phyloP scores from a whole-genome alignment of 75 land plant species.

The Sequoiadendron giganteum region DNA sequence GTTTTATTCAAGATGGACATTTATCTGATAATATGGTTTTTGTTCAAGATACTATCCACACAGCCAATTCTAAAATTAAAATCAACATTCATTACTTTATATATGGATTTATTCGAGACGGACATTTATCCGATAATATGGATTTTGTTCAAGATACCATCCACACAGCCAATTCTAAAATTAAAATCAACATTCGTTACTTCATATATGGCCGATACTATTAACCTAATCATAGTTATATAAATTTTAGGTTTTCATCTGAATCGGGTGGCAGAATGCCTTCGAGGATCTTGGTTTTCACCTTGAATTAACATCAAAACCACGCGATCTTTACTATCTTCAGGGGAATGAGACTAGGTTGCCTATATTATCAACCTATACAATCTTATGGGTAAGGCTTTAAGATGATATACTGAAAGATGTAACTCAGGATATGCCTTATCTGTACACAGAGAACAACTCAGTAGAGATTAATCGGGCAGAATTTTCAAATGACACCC shows the following conservation, averaged over 20 bases:
- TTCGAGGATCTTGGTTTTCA: neutral
- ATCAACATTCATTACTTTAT: neutral
- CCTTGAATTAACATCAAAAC: neutral
- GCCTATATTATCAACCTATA: neutral
- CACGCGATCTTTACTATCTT: neutral
- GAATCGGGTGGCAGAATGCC: neutral
- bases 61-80: neutral
- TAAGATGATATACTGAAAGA: neutral
- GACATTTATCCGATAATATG: neutral
- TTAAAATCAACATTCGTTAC: neutral
- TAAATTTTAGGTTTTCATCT: neutral
- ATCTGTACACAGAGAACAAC: neutral
- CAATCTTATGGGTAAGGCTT: neutral
- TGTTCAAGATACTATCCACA: neutral
- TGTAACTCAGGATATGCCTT: neutral
- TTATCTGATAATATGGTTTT: neutral
- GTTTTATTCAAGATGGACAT: neutral
- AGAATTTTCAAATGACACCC: neutral
- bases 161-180: neutral
- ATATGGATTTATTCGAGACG: neutral
- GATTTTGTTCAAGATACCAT: neutral
- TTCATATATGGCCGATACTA: neutral
- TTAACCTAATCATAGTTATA: neutral
- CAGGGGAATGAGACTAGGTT: neutral
- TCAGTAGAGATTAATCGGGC: neutral